phyloP scores from a whole-genome alignment of 139 green algal genomes.

The Marvania coccoides region DNA sequence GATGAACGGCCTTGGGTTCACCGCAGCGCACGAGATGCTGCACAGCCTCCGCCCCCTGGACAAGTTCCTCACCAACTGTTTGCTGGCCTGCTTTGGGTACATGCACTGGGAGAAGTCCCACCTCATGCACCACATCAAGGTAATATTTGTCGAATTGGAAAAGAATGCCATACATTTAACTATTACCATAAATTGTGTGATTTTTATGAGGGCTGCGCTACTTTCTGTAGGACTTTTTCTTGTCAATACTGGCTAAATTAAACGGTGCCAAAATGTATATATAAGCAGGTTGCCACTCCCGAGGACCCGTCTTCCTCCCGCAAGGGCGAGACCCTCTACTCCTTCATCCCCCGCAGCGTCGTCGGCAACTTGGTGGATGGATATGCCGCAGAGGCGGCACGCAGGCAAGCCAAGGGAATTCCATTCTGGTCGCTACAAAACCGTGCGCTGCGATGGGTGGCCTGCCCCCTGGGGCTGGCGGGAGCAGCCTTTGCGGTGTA shows the following conservation, averaged over 20 bases:
- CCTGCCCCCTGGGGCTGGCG: slow-evolving; percentile 4
- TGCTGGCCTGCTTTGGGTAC: slow-evolving; percentile 39
- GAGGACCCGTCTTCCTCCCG: slow-evolving; percentile 40
- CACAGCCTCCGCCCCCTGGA: slow-evolving; percentile 30
- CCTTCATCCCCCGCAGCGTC: slow-evolving; percentile 40
- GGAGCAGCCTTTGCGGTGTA: background rate
- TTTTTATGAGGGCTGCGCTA: background rate
- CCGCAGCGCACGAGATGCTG: slow-evolving; percentile 35
- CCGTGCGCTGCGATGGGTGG: slow-evolving; percentile 25
- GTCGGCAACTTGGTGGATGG: slow-evolving; percentile 29
- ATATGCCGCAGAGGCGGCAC: slow-evolving; percentile 7
- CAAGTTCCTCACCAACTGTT: slow-evolving; percentile 7
- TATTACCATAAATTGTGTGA: background rate
- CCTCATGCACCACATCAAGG: slow-evolving; percentile 45
- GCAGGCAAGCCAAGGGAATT: slow-evolving; percentile 7
- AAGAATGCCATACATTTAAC: background rate
- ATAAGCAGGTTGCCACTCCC: slow-evolving; percentile 29
- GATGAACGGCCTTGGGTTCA: slow-evolving; percentile 32
- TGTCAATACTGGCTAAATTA: background rate
- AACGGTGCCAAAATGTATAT: background rate
- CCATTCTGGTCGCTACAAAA: background rate
- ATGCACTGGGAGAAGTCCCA: slow-evolving; percentile 45
- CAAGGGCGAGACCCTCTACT: slow-evolving; percentile 40
- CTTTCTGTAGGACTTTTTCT: background rate
- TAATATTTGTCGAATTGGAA: background rate